These are phyloP conservation scores for Emergomyces pasteurianus DNA, from an alignment of 2,329 filamentous ascomycete genomes.

Conservation along the genomic window DNA sequence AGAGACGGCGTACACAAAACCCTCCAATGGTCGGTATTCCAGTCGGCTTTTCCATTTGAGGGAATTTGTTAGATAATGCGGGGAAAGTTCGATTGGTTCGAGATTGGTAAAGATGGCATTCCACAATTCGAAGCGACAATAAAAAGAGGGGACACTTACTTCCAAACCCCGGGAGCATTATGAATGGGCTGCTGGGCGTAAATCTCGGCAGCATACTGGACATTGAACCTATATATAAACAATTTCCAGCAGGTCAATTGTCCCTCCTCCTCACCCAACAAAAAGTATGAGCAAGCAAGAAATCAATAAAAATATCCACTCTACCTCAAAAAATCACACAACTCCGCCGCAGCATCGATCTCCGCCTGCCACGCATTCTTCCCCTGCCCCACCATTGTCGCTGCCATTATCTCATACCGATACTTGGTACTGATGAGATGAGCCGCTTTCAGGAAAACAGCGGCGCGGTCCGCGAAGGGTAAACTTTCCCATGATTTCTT, in stretches of 20 bases:
- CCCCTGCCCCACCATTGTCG: conserved; percentile 90
- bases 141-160: conserved; percentile 34
- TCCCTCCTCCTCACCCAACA: neutral
- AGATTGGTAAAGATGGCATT: neutral
- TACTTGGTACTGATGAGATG: conserved; percentile 87
- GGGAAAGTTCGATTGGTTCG: neutral
- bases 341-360: conserved; percentile 87
- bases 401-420: conserved; percentile 90
- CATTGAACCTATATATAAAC: conserved; percentile 54
- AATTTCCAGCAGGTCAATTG: neutral
- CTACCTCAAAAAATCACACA: conserved; percentile 74
- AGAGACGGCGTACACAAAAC: conserved; percentile 87
- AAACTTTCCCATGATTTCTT: conserved; percentile 76
- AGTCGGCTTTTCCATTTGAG: conserved; percentile 42
- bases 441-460: conserved; percentile 90
- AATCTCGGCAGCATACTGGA: conserved; percentile 83
- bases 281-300: neutral
- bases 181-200: conserved; percentile 79
- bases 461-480: conserved; percentile 81
- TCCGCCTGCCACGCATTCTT: conserved; percentile 99
- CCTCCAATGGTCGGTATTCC: conserved; percentile 81
- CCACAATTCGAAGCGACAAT: neutral
- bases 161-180: conserved; percentile 78
- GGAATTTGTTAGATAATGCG: neutral
- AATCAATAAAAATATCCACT: neutral